phyloP scores from a whole-genome alignment of 352 stramenopile species.

The Phytophthora podocarpi region DNA sequence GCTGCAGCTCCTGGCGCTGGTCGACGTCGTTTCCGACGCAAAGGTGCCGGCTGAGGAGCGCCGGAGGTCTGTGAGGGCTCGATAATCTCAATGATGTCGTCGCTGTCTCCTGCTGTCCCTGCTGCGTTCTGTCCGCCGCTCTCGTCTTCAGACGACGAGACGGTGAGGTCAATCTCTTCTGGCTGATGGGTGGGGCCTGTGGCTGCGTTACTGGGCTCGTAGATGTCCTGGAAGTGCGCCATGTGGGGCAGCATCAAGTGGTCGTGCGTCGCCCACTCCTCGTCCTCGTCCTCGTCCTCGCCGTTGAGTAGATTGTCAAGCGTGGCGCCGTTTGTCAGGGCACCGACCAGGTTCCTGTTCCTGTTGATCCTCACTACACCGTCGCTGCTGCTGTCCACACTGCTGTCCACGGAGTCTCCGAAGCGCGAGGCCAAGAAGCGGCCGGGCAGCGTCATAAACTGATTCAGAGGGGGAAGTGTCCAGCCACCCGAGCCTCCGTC shows the following conservation, averaged over 20 bases:
- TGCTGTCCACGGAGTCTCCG: conserved; percentile 2
- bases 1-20: neutral
- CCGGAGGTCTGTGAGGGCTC: conserved; percentile 13
- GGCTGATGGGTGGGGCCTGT: conserved; percentile 6
- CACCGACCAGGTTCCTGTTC: neutral
- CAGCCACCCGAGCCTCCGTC: conserved; percentile 11
- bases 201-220: neutral
- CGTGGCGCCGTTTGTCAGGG: neutral
- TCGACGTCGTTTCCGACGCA: conserved; percentile 57
- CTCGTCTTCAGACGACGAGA: conserved; percentile 62
- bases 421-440: conserved; percentile 30
- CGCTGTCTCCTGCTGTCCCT: conserved; percentile 31
- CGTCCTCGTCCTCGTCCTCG: conserved; percentile 34
- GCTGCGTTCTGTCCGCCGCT: conserved; percentile 10
- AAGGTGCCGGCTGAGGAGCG: conserved; percentile 14
- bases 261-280: conserved; percentile 5
- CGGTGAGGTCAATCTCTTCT: conserved; percentile 73
- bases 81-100: conserved; percentile 71
- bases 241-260: conserved; percentile 15
- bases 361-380: neutral
- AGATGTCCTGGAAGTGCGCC: conserved; percentile 14
- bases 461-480: conserved; percentile 35
- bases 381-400: neutral
- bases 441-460: conserved; percentile 37
- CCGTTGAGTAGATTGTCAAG: conserved; percentile 30